Base-by-base conservation (phyloP, 139 green algal species). In the Coccomyxa sp. region DNA sequence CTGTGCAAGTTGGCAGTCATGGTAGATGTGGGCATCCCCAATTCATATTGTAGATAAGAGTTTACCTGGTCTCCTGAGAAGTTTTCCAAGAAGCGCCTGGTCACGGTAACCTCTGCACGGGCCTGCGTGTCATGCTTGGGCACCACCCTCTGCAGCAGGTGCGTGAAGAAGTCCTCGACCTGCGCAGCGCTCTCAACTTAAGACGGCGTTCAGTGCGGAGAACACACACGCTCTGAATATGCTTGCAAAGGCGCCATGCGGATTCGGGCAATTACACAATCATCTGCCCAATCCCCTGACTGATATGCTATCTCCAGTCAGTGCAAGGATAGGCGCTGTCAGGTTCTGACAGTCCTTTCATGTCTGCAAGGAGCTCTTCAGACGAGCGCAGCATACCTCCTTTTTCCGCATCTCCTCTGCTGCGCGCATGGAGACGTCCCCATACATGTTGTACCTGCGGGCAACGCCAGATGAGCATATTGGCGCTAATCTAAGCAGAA, bases 21-120 rank as follows among this genome's bases (percentile, higher is more conserved):
- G n/a, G n/a, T n/a, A n/a, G n/a, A n/a, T n/a, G n/a, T n/a, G n/a
- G n/a, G n/a, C n/a, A n/a, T n/a, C n/a, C n/a, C n/a, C n/a, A n/a
- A n/a, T n/a, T n/a, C n/a, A n/a, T n/a, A n/a, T n/a, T n/a, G n/a
- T n/a, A n/a, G n/a, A n/a, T n/a, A n/a, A n/a, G n/a, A n/a, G n/a
- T n/a, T n/a, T 79, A 97, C 94, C 86, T 98, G 91, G 85, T 99
- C 95, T 0, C 95, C 95, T 1, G 79, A 85, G 76, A 99, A 99
- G 88, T 99, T 99, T 71, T 99, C 95, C 68, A 97, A 88, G 80
- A 99, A 99, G 70, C 91, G 88, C 29, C 89, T 84, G 0, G 94
- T 98, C 31, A 99, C 93, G 2, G 77, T 81, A 10, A 97, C 90
- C 87, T 99, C 95, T 6, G 81, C 93, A 78, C 87, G 39, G 0